Conservation (phyloP, 2,329 filamentous ascomycete species). For the Fusarium tuaranense region DNA sequence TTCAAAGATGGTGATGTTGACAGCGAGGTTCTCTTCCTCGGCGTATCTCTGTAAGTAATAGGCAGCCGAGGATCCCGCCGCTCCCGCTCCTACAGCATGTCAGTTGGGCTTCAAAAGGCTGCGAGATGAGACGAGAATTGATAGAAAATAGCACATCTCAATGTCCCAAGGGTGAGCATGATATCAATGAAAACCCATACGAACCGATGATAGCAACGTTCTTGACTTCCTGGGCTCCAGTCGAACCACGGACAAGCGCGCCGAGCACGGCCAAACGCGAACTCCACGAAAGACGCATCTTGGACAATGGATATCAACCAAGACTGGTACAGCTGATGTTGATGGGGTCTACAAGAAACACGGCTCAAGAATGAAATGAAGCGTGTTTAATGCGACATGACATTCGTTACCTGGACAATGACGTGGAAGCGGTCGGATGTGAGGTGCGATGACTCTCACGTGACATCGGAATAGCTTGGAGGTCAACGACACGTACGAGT, state of each 20-base stretch:
- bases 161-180: too few relatives aligned
- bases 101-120: not conserved
- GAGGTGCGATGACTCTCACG: slow-evolving; percentile 1
- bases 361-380: not conserved
- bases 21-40: slow-evolving; percentile 64
- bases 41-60: slow-evolving; percentile 84
- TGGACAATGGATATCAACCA: not conserved
- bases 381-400: not conserved
- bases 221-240: slow-evolving; percentile 36
- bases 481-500: not conserved
- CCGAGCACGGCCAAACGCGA: slow-evolving; percentile 35
- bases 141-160: not conserved
- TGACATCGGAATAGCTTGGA: not conserved
- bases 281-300: slow-evolving; percentile 31
- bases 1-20: slow-evolving; percentile 92
- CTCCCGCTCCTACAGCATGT: slow-evolving; percentile 79
- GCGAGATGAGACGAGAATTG: not conserved
- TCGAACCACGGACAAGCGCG: slow-evolving; percentile 24
- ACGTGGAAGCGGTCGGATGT: not conserved
- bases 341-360: not conserved
- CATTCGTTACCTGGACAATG: not conserved
- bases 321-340: not conserved
- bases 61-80: slow-evolving; percentile 87
- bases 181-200: slow-evolving; percentile 23
- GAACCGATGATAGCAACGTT: slow-evolving; percentile 54